Percentiles rank a stretch among this genome's conserved stretches.
Conservation (phyloP, 441 rosid genomes). For the Corymbia calophylla region DNA sequence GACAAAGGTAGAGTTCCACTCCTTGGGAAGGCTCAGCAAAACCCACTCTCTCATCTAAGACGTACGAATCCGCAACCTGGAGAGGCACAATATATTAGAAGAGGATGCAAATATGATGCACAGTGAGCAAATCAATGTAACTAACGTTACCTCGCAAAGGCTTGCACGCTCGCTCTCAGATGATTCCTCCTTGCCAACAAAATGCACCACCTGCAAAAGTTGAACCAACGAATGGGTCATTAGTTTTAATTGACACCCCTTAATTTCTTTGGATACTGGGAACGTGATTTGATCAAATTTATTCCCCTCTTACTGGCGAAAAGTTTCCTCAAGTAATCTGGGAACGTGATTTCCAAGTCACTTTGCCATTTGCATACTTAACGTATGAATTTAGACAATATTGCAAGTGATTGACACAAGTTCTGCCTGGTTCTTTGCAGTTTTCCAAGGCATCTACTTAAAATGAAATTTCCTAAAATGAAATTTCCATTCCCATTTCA, state of each 20-base stretch:
- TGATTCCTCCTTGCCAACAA: conserved; percentile 53
- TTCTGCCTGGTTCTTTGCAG: not conserved
- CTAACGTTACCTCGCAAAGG: conserved; percentile 53
- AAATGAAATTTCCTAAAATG: not conserved
- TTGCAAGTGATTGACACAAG: not conserved
- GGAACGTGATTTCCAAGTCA: not conserved
- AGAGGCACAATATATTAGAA: not conserved
- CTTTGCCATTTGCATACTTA: not conserved
- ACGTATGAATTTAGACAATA: not conserved
- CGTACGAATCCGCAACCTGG: conserved; percentile 66
- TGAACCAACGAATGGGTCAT: not conserved
- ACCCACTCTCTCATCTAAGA: conserved; percentile 63
- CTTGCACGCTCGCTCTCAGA: conserved; percentile 39
- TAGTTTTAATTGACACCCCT: not conserved
- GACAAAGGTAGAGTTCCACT: conserved; percentile 77
- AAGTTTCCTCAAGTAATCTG: not conserved
- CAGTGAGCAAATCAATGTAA: not conserved
- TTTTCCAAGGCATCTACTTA: not conserved
- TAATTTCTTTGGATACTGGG: not conserved
- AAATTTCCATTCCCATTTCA: not conserved
- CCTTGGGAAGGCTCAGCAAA: conserved; percentile 69
- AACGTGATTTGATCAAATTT: not conserved
- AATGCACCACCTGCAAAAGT: conserved; percentile 58
- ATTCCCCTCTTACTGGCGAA: not conserved
- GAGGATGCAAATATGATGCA: not conserved